Base-by-base conservation (phyloP, 192 early-diverging fungal species). In the Ramicandelaber brevisporus region DNA sequence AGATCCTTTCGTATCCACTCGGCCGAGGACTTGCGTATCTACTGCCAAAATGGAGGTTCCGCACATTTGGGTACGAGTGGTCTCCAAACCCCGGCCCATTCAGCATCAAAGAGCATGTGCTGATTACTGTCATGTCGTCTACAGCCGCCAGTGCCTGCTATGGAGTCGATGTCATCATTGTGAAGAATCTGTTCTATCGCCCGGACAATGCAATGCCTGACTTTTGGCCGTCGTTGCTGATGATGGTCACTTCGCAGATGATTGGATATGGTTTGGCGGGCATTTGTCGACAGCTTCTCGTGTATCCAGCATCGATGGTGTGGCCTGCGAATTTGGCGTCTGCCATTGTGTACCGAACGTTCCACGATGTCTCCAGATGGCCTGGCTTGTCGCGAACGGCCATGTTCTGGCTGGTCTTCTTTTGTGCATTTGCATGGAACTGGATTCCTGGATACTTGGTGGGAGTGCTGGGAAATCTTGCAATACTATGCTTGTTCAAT, bases 41-140 rank as follows among this genome's bases (percentile, higher is more conserved):
- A 5, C 28, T 40, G 22, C 35, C 45, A 7, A 6, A 35, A 24
- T 1, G 30, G 32, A 1, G 5, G 20, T 14, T 30, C 34, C 14
- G 37, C n/a, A 31, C 30, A 31, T 31, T 31, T 14, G 30, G 30
- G 11, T 31, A 4, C 3, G 5, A 12, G 31, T 65, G 43, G 58
- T 9, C 29, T 0, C 20, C 65, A 46, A 71, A 71, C 33, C 68
- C 68, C 14, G 68, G 66, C 27, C 35, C 52, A 13, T 75, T 75
- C 40, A 59, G 51, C 19, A 49, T 71, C 35, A 76, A 76, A 30
- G 72, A 75, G 36, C 72, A 71, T 27, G 63, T 59, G 31, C 38
- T 72, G 29, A 59, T 73, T 21, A 44, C 43, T 5, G 33, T 63
- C 21, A 51, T 64, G 20, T 55, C 59, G 14, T 53, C 43, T 47